Percentiles rank a stretch among this genome's conserved stretches.
Evolutionary conservation across 139 green algal genomes (phyloP).

Genomic region (Raphidocelis subcapitata): DNA sequence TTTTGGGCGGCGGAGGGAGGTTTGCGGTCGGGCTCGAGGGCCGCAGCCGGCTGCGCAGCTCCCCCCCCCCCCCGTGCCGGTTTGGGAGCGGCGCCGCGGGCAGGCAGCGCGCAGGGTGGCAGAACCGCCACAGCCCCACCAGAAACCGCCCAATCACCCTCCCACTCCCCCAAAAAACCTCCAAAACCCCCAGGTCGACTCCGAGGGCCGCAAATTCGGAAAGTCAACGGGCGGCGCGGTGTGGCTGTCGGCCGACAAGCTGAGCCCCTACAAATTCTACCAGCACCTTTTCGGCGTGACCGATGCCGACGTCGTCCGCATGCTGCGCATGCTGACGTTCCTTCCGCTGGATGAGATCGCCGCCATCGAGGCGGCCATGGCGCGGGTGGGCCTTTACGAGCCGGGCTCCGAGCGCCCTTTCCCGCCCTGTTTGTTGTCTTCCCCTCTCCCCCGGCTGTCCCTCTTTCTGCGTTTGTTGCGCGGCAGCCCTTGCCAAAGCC

Average conservation of each 20-base stretch:
- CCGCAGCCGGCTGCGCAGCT: no score
- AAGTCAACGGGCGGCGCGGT: conserved; percentile 93
- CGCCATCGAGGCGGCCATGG: conserved; percentile 60
- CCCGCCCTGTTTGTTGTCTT: background rate
- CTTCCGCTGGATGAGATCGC: conserved; percentile 83
- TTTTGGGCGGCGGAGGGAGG: no score
- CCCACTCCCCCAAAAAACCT: no score
- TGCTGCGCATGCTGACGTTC: conserved; percentile 96
- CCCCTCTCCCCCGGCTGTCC: no score
- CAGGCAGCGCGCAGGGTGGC: no score
- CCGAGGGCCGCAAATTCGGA: conserved; percentile 95
- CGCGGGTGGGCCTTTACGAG: no score
- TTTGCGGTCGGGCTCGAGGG: no score
- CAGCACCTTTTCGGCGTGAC: conserved; percentile 34
- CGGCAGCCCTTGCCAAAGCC: no score
- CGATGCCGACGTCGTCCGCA: conserved; percentile 88
- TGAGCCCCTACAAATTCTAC: conserved; percentile 99
- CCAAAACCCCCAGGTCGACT: conserved; percentile 78
- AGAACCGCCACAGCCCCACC: no score
- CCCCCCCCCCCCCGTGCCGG: no score
- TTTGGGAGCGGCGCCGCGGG: no score
- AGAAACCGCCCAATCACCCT: no score
- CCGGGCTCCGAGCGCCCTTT: background rate
- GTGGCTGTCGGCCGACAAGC: conserved; percentile 84
- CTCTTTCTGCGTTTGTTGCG: conserved; percentile 7